phyloP scores from a whole-genome alignment of 306 rosid species.

The Pterocarpus santalinus region DNA sequence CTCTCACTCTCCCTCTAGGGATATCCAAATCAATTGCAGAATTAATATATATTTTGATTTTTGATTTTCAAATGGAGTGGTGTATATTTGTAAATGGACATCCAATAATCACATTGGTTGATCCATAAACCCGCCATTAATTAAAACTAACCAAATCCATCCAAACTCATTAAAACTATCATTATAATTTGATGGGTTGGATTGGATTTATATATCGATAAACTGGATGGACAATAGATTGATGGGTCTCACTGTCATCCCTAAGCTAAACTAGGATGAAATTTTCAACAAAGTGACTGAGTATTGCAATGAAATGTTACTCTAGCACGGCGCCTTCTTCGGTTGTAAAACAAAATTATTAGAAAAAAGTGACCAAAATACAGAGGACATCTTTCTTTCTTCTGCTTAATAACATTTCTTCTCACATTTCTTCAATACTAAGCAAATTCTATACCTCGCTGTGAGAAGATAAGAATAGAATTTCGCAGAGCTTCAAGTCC shows the following conservation, averaged over 20 bases:
- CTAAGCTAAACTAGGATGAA: background rate
- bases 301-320: conserved; percentile 2
- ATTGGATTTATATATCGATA: background rate
- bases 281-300: background rate
- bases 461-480: background rate
- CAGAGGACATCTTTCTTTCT: background rate
- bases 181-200: background rate
- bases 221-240: background rate
- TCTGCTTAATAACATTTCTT: background rate
- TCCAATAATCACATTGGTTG: background rate
- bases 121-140: background rate
- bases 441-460: background rate
- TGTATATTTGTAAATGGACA: background rate
- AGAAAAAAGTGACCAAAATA: background rate
- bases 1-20: background rate
- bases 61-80: background rate
- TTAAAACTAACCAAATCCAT: background rate
- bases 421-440: background rate
- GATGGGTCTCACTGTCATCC: background rate
- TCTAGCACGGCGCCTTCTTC: conserved; percentile 13
- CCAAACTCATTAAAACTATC: background rate
- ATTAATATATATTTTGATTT: background rate
- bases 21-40: background rate
- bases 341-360: background rate
- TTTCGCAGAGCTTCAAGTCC: background rate